A percentile compares a stretch with the other conserved stretches of the same genome.
phyloP scores from a whole-genome alignment of 108 stramenopile species.

The Cyclotella distinguenda region DNA sequence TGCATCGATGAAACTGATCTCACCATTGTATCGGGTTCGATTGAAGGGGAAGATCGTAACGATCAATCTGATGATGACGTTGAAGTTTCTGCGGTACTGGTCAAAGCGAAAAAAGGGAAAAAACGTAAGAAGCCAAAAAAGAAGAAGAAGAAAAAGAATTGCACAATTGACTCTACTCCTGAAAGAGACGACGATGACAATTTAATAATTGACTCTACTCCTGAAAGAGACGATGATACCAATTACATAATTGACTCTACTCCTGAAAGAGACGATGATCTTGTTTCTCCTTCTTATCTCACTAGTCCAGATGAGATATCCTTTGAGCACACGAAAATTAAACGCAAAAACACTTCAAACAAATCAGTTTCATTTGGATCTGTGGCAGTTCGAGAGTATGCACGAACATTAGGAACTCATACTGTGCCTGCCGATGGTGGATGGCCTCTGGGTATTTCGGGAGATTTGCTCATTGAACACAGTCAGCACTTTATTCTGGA shows the following conservation, averaged over 20 bases:
- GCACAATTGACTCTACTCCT: slow-evolving; percentile 8
- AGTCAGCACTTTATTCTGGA: background rate
- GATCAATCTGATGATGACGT: slow-evolving; percentile 7
- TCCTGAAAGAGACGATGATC: background rate
- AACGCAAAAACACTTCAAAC: slow-evolving; percentile 1
- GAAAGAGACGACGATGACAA: no score
- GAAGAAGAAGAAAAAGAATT: slow-evolving; percentile 51
- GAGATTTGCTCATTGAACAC: slow-evolving; percentile 20
- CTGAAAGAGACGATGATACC: no score
- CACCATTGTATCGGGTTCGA: background rate
- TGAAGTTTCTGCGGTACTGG: background rate
- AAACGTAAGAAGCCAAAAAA: slow-evolving; percentile 54
- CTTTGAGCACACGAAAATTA: no score
- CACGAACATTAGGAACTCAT: slow-evolving; percentile 56
- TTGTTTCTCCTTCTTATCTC: background rate
- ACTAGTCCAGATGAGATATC: background rate
- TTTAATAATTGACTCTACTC: slow-evolving; percentile 6
- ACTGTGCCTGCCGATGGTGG: slow-evolving; percentile 78
- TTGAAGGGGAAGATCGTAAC: background rate
- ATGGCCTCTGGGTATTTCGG: slow-evolving; percentile 77
- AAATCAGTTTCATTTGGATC: slow-evolving; percentile 52
- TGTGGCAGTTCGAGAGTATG: slow-evolving; percentile 42
- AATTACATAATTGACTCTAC: slow-evolving; percentile 6
- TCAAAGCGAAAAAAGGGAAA: slow-evolving; percentile 39
- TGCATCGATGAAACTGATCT: slow-evolving; percentile 2